phyloP scores from a whole-genome alignment of 495 filamentous ascomycete genomes.

The Aspergillus wentii region DNA sequence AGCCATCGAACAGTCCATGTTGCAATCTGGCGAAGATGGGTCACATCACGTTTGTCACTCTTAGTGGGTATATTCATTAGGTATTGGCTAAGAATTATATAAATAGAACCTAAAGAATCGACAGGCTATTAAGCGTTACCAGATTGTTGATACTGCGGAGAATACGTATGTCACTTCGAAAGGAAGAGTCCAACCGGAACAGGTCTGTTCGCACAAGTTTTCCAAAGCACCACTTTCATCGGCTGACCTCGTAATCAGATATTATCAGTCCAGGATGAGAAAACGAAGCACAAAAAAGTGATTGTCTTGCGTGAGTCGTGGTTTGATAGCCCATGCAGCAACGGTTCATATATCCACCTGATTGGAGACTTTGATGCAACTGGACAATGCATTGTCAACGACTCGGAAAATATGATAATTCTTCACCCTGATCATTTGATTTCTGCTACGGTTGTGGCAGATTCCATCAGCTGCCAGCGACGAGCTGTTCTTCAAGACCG shows the following conservation, averaged over 20 bases:
- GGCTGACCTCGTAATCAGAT: conserved; percentile 50
- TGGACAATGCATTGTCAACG: conserved; percentile 69
- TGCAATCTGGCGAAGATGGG: conserved; percentile 26
- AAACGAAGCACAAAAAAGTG: conserved; percentile 54
- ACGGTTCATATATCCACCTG: conserved; percentile 74
- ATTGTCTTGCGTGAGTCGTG: conserved; percentile 82
- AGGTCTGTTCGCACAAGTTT: conserved; percentile 48
- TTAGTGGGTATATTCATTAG: conserved; percentile 29
- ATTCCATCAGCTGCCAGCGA: conserved; percentile 84
- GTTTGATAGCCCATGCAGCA: conserved; percentile 69
- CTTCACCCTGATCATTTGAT: conserved; percentile 94
- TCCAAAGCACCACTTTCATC: neutral
- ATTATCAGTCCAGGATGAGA: conserved; percentile 70
- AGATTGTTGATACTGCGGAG: conserved; percentile 66
- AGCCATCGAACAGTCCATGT: conserved; percentile 39
- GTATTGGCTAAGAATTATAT: conserved; percentile 38
- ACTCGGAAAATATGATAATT: conserved; percentile 78
- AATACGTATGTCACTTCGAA: conserved; percentile 57
- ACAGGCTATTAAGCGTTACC: conserved; percentile 76
- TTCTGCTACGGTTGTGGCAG: conserved; percentile 87
- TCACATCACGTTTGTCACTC: conserved; percentile 38
- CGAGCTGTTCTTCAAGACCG: conserved; percentile 90
- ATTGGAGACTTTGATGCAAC: conserved; percentile 69
- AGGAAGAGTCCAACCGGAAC: conserved; percentile 60
- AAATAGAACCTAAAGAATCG: conserved; percentile 50